A percentile compares a stretch with the other conserved stretches of the same genome.
These are phyloP conservation scores for Polytrichum formosum DNA, from an alignment of 225 moss, liverwort and hornwort species.

Conservation along the genomic window DNA sequence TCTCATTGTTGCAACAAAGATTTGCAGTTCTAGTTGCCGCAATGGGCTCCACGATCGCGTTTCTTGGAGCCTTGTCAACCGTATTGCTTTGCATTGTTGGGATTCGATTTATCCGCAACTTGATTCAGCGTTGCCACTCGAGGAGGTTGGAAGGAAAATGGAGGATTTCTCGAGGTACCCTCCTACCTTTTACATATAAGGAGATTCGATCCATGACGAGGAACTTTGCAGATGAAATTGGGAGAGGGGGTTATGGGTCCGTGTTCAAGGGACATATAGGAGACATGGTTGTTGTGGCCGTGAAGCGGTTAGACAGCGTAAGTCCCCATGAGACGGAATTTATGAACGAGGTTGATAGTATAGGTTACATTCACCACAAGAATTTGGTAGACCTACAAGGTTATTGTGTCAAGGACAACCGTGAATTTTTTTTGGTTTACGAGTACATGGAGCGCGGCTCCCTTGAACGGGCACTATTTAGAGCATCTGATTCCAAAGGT, in stretches of 20 bases:
- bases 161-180: not conserved
- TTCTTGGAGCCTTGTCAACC: too few relatives aligned
- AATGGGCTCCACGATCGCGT: too few relatives aligned
- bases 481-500: conserved; percentile 18
- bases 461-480: conserved; percentile 38
- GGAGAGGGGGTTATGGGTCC: conserved; percentile 27
- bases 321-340: conserved; percentile 26
- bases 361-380: conserved; percentile 37
- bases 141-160: not conserved
- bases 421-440: conserved; percentile 27
- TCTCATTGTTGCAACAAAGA: too few relatives aligned
- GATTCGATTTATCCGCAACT: too few relatives aligned
- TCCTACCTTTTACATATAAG: conserved; percentile 1
- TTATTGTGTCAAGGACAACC: conserved; percentile 27
- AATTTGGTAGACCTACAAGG: conserved; percentile 33
- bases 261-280: conserved; percentile 34
- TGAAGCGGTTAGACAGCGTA: conserved; percentile 37
- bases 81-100: not conserved
- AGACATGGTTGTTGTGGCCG: conserved; percentile 23
- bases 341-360: conserved; percentile 30
- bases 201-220: not conserved
- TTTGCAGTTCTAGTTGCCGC: too few relatives aligned
- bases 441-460: conserved; percentile 36
- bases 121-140: not conserved
- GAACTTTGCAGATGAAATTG: conserved; percentile 18